Conservation (phyloP, 306 rosid genomes). For the Glycine tomentella region DNA sequence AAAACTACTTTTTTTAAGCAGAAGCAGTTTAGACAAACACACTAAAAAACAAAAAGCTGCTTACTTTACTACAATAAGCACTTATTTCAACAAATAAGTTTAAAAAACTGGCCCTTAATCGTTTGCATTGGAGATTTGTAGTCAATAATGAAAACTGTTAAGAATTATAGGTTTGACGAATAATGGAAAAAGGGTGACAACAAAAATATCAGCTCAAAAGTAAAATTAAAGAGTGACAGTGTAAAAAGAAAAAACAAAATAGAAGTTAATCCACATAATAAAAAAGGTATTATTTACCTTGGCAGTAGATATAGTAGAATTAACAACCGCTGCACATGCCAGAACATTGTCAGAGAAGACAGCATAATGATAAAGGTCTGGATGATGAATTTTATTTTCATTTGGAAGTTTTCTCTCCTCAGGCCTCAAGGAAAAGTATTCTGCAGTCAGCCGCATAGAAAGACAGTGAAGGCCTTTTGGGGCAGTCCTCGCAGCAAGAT, state of each 20-base stretch:
- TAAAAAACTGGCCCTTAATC: not conserved
- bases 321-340: conserved; percentile 48
- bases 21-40: too few species aligned
- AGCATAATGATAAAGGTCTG: conserved; percentile 48
- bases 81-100: too few species aligned
- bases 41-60: too few species aligned
- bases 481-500: conserved; percentile 47
- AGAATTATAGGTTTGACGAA: not conserved
- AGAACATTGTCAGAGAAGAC: conserved; percentile 49
- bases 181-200: conserved; percentile 11
- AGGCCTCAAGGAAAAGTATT: conserved; percentile 40
- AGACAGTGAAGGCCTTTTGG: conserved; percentile 49
- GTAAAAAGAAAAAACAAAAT: not conserved
- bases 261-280: not conserved
- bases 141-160: conserved; percentile 14
- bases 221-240: conserved; percentile 14
- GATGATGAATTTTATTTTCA: conserved; percentile 37
- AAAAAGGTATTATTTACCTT: conserved; percentile 31
- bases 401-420: conserved; percentile 49
- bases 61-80: too few species aligned
- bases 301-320: conserved; percentile 44
- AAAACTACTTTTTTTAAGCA: too few species aligned
- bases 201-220: conserved; percentile 20
- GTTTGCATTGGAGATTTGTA: not conserved
- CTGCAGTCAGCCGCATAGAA: conserved; percentile 48